Base-by-base conservation (phyloP, 352 stramenopile genomes). In the Pythium myriotylum region DNA sequence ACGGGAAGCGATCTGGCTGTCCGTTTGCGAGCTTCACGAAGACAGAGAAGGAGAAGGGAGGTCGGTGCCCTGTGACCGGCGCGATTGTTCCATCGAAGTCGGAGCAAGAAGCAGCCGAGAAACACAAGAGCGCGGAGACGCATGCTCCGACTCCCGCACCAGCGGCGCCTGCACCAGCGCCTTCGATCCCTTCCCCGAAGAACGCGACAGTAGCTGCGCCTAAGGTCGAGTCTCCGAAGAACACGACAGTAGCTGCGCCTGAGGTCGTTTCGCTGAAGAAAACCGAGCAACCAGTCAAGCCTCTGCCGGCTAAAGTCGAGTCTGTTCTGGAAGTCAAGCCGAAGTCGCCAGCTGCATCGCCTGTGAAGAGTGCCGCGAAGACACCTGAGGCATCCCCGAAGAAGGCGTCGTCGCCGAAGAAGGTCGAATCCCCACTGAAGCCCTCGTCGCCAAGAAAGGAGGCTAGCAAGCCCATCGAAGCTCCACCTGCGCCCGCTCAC, bases 1-100 rank as follows among this genome's bases (percentile, higher is more conserved):
- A 67, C 23, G 53, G 65, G 1, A 62, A 57, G 23, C 48, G 62
- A 17, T 54, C 59, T 12, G 47, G 63, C 19, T 74, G 69, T 43
- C 68, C 68, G 23, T 73, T 68, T 42, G 62, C 59, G 20, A 65
- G 49, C 16, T 58, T 74, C 20, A 65, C 64, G 22, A 62, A 66
- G 13, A 54, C 67, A 27, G 61, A 79, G 32, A 77, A 79, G 48
- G 67, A 71, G 39, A 67, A 76, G 17, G 68, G 71, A 16, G 73
- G 68, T n/a, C 70, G 68, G 16, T 82, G 70, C 35, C 73, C 73
- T 2, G 73, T 79, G 57, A 77, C 73, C 3, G 68, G 72, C 43
- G 62, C 67, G 54, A 41, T 85, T 10, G 63, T 72, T 5, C 50
- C 62, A 9, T 40, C 64, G 8, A 72, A 5, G 10, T 35, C 29